Conservation (phyloP, 2,329 filamentous ascomycete genomes). For the Sporothrix protearum region DNA sequence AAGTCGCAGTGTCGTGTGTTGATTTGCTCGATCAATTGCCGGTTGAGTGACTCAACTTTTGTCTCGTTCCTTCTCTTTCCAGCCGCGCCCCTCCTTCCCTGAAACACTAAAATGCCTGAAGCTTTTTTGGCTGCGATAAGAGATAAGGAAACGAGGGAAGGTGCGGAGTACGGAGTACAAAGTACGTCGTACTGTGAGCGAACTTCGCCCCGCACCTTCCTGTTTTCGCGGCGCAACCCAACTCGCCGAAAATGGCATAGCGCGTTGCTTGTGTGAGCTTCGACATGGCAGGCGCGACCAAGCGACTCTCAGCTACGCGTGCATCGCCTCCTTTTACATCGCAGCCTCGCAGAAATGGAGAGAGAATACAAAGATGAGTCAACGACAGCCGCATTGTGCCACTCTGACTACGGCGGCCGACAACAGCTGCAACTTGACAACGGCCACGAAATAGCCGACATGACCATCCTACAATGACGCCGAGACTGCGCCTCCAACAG, state of each 20-base stretch:
- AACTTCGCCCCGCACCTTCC: conserved; percentile 12
- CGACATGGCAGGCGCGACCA: not conserved
- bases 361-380: not conserved
- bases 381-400: not conserved
- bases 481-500: not conserved
- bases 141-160: conserved; percentile 3
- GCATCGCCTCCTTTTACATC: conserved; percentile 2
- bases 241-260: conserved; percentile 18
- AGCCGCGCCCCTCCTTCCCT: not conserved
- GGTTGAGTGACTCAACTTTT: conserved; percentile 19
- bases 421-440: not conserved
- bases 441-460: not conserved
- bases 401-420: not conserved
- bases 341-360: not conserved
- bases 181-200: not conserved
- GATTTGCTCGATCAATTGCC: not conserved
- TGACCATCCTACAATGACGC: not conserved
- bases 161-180: too few relatives aligned
- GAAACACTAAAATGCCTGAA: conserved; percentile 14
- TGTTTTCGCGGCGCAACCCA: not conserved
- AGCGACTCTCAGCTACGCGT: not conserved
- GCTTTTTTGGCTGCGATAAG: conserved; percentile 20
- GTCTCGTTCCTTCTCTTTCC: not conserved
- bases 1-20: not conserved
- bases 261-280: not conserved